Conservation (phyloP, 352 stramenopile species). For the Thraustochytrium sp. region DNA sequence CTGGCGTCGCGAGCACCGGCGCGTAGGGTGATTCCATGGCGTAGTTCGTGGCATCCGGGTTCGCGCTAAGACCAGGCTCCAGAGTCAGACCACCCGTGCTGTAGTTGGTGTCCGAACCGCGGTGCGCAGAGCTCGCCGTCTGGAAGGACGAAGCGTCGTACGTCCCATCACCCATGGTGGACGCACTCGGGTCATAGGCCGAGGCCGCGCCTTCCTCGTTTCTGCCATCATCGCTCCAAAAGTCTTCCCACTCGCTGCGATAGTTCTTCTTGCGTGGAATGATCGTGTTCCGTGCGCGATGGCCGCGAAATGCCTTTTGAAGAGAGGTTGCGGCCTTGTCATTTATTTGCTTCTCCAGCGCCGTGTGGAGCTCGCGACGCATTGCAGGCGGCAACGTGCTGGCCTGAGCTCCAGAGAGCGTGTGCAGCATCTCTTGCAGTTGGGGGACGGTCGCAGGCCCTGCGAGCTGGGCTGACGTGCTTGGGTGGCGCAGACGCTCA, state of each 20-base stretch:
- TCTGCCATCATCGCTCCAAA: not conserved
- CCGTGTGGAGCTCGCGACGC: not conserved
- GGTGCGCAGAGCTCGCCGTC: too few species aligned
- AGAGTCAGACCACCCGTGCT: too few species aligned
- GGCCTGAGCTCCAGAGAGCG: not conserved
- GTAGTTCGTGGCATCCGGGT: too few species aligned
- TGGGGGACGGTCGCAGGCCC: not conserved
- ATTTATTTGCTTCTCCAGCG: not conserved
- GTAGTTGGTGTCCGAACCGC: too few species aligned
- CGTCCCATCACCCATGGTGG: too few species aligned
- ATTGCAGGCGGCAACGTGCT: not conserved
- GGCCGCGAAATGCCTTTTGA: slow-evolving; percentile 5
- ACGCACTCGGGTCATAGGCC: too few species aligned
- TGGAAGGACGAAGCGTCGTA: too few species aligned
- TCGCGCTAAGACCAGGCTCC: too few species aligned
- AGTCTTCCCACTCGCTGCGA: slow-evolving; percentile 14
- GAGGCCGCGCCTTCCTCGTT: not conserved
- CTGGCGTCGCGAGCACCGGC: too few species aligned
- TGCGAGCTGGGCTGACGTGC: not conserved
- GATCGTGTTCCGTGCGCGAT: not conserved
- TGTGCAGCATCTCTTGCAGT: not conserved
- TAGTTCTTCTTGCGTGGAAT: slow-evolving; percentile 3
- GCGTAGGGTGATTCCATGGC: too few species aligned
- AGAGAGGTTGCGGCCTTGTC: not conserved
- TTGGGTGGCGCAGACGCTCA: not conserved